Percentiles rank a stretch among this genome's conserved stretches.
Conservation (phyloP, 2,329 filamentous ascomycete species). For the Xylogone sp. region DNA sequence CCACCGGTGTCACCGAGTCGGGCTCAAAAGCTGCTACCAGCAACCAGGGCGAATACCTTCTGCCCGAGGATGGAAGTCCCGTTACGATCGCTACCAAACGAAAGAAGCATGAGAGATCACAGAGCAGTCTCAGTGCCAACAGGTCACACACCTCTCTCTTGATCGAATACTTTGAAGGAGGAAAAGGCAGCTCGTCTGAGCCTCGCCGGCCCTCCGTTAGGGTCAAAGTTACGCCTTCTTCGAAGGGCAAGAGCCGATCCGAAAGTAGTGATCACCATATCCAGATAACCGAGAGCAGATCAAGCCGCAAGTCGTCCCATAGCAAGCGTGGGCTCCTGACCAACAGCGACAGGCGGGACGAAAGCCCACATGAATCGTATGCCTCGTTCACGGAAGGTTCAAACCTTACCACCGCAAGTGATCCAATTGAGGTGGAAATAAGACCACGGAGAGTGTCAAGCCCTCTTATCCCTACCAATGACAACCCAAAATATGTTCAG, state of each 20-base stretch:
- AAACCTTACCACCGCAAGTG: conserved; percentile 60
- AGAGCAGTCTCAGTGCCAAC: conserved; percentile 35
- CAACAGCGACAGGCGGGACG: conserved; percentile 31
- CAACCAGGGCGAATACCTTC: conserved; percentile 67
- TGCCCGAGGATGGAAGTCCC: conserved; percentile 83
- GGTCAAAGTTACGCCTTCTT: conserved; percentile 67
- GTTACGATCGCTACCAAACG: conserved; percentile 83
- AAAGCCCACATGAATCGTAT: conserved; percentile 58
- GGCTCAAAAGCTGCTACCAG: conserved; percentile 59
- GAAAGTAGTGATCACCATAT: conserved; percentile 74
- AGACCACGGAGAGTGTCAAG: conserved; percentile 61
- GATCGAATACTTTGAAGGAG: conserved; percentile 73
- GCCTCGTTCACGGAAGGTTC: conserved; percentile 78
- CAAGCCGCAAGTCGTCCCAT: conserved; percentile 67
- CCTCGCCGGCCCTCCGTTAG: conserved; percentile 64
- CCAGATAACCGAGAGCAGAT: conserved; percentile 79
- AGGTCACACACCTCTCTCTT: conserved; percentile 68
- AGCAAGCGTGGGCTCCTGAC: conserved; percentile 61
- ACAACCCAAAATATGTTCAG: conserved; percentile 58
- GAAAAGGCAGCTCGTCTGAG: conserved; percentile 49
- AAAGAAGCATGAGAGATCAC: conserved; percentile 51
- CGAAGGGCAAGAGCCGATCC: conserved; percentile 38
- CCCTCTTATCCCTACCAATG: conserved; percentile 57
- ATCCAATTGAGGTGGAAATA: conserved; percentile 88
- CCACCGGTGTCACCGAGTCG: conserved; percentile 53